phyloP scores from a whole-genome alignment of 1,284 basidiomycete genomes.

The Rhodotorula sp. region DNA sequence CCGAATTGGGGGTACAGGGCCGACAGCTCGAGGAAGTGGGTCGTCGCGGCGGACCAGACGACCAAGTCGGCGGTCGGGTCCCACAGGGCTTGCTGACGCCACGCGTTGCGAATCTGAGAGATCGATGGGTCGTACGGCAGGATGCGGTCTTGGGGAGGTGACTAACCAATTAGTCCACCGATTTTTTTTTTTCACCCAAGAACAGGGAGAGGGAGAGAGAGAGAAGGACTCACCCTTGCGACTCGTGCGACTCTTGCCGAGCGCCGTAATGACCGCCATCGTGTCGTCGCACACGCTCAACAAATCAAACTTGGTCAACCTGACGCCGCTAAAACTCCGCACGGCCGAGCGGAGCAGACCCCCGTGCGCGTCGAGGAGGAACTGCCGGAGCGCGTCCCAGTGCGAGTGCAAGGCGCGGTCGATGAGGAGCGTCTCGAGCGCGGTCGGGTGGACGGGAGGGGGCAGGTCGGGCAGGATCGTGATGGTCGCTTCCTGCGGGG shows the following conservation, averaged over 20 bases:
- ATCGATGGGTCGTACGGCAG: constrained; percentile 35
- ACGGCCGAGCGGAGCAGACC: constrained; percentile 33
- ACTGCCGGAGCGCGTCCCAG: constrained; percentile 31
- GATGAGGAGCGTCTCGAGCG: constrained; percentile 29
- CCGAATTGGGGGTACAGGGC: constrained; percentile 25
- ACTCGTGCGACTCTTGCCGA: constrained; percentile 19
- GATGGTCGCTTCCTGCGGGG: constrained; percentile 25
- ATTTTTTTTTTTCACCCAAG: too few species aligned
- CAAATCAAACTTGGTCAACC: constrained; percentile 20
- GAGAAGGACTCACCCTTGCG: constrained; percentile 9
- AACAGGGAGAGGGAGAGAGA: background rate
- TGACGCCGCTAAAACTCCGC: constrained; percentile 24
- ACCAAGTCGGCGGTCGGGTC: constrained; percentile 23
- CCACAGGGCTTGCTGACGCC: constrained; percentile 24
- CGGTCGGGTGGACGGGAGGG: constrained; percentile 17
- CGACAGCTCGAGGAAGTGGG: constrained; percentile 35
- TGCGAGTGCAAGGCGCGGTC: constrained; percentile 22
- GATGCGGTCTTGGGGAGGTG: constrained; percentile 27
- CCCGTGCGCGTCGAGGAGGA: constrained; percentile 26
- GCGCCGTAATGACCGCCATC: constrained; percentile 25
- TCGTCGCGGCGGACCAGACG: constrained; percentile 34
- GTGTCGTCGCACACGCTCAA: constrained; percentile 34
- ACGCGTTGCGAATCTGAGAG: constrained; percentile 31
- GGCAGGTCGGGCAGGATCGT: constrained; percentile 26
- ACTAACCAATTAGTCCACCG: too few species aligned